Evolutionary conservation across 2,329 filamentous ascomycete species (phyloP).

Genomic region (Rhexocercosporidium sp.): DNA sequence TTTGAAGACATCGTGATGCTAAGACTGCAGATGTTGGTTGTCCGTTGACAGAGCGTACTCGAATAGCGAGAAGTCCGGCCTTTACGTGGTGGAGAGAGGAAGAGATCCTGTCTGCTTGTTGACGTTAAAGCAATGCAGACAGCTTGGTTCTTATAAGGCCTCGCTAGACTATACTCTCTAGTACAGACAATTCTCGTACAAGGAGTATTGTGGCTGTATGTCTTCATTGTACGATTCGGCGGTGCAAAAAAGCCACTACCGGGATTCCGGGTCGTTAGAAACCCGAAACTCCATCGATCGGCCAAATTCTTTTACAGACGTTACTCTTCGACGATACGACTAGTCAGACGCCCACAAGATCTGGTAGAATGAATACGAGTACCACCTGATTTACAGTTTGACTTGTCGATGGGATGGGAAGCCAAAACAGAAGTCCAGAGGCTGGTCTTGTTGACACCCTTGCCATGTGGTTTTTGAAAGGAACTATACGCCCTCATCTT

Average conservation of each 20-base stretch:
- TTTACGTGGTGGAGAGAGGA: no score
- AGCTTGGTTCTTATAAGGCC: background rate
- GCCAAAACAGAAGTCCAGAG: no score
- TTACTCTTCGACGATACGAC: background rate
- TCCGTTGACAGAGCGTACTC: no score
- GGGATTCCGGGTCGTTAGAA: background rate
- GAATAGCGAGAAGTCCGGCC: no score
- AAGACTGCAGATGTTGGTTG: no score
- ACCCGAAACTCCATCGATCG: background rate
- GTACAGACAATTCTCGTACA: background rate
- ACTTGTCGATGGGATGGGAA: no score
- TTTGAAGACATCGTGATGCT: constrained; percentile 9
- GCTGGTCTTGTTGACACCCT: no score
- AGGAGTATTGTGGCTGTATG: background rate
- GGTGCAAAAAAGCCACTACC: background rate
- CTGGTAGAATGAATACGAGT: no score
- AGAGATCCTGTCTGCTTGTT: background rate
- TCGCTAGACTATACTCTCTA: background rate
- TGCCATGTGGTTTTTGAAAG: no score
- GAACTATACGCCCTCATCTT: no score
- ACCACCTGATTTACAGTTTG: no score
- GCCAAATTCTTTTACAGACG: background rate
- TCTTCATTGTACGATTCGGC: background rate
- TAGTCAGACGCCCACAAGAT: background rate
- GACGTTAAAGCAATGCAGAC: background rate